Base-by-base conservation (phyloP, 345 rosid species). In the Dipteronia sinensis region DNA sequence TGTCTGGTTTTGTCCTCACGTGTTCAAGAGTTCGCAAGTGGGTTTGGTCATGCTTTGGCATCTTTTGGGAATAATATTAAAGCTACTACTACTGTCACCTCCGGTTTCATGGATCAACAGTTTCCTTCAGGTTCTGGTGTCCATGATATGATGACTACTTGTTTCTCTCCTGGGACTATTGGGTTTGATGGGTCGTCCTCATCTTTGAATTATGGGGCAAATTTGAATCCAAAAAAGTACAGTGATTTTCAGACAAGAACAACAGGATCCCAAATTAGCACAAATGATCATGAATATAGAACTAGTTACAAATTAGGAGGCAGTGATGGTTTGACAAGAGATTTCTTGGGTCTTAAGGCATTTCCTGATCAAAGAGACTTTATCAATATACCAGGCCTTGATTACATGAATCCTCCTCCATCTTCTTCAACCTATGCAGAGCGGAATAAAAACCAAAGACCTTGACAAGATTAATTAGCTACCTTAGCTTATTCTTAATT, bases 281-380 rank as follows among this genome's bases (percentile, higher is more conserved):
- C 20, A 15, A 67, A 47, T 20, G 77, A 56, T 73, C 75, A 65
- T 23, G 80, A 64, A 59, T 67, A 42, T 23, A 44, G 76, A 67
- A 65, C 31, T 12, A 40, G 27, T 13, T 56, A 53, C 3, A 66
- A 53, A 34, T 34, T 34, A 38, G 78, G 80, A 22, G 75, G 58
- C 15, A 73, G 82, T 25, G 85, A 84, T 46, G 79, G 80, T 15
- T 74, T 86, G 80, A 87, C 92, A 7, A 83, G 90, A 80, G 92
- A 89, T 81, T 89, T 89, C 89, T 83, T 89, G 88, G 89, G 92
- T 64, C 85, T 89, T 8, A 80, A 80, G 65, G 83, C 82, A 29
- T 81, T 84, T 76, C 77, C 92, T 19, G 6, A 34, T 34, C 83
- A 71, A 11, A 80, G 72, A 55, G 82, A 82, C 23, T 82, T 81